These are phyloP conservation scores for Byssothecium circinans DNA, from an alignment of 2,329 filamentous ascomycete genomes.

Conservation along the genomic window DNA sequence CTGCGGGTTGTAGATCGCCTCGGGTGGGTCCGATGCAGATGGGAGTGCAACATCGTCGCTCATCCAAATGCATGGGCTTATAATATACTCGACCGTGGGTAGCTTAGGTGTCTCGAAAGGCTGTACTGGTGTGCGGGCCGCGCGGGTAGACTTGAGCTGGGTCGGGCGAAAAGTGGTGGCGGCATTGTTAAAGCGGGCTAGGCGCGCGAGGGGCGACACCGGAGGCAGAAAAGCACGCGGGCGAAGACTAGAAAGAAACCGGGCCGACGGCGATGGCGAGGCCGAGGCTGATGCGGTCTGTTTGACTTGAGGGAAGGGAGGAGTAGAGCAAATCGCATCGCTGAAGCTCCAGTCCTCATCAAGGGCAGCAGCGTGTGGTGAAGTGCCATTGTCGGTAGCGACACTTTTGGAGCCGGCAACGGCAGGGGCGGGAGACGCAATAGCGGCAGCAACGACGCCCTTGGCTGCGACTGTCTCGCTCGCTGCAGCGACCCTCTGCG, in stretches of 20 bases:
- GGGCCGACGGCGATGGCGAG: no score
- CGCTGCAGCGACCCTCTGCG: not conserved
- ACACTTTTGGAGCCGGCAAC: no score
- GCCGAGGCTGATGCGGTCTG: not conserved
- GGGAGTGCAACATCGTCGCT: not conserved
- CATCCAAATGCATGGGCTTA: not conserved
- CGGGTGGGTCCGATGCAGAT: no score
- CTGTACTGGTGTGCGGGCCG: not conserved
- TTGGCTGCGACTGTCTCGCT: not conserved
- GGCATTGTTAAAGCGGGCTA: not conserved
- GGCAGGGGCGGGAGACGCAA: no score
- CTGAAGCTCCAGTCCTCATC: not conserved
- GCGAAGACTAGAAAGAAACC: not conserved
- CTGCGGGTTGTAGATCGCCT: not conserved
- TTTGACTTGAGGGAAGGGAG: not conserved
- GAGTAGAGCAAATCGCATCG: not conserved
- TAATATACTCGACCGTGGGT: no score
- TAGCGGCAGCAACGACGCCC: not conserved
- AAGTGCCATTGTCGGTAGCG: no score
- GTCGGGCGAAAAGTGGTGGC: no score
- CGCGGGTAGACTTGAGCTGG: no score
- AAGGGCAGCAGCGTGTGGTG: no score
- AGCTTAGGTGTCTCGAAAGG: not conserved
- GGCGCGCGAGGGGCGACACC: not conserved
- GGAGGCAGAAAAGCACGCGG: not conserved